Evolutionary conservation across 768 basidiomycete species (phyloP).

Genomic region (Boletus subcaerulescens): DNA sequence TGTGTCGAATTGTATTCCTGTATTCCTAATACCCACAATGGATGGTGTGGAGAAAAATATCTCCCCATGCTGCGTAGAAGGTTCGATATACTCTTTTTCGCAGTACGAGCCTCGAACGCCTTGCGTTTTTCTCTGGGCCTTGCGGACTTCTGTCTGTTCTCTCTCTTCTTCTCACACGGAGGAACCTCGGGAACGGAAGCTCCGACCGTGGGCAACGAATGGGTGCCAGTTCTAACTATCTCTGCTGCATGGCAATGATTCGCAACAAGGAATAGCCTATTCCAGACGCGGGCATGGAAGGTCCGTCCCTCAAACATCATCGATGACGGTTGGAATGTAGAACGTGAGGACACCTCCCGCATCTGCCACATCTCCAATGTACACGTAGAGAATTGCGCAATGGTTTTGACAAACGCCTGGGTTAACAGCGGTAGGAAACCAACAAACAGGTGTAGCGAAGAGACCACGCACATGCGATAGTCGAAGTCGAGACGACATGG

Average conservation of each 20-base stretch:
- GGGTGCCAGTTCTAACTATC: neutral
- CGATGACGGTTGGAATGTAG: conserved; percentile 78
- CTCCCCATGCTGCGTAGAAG: no score
- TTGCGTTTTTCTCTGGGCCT: conserved; percentile 44
- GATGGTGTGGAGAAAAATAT: no score
- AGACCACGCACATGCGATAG: conserved; percentile 72
- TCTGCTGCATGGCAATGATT: neutral
- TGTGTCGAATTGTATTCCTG: conserved; percentile 3
- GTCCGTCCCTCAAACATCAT: conserved; percentile 39
- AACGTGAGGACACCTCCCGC: conserved; percentile 85
- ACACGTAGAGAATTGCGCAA: conserved; percentile 86
- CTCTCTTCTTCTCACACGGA: conserved; percentile 39
- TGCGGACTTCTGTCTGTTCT: conserved; percentile 49
- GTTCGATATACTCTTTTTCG: conserved; percentile 25
- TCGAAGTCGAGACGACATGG: conserved; percentile 77
- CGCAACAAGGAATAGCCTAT: neutral
- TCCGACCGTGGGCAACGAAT: no score
- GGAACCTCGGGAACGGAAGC: no score
- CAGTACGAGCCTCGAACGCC: conserved; percentile 40
- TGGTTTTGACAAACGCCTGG: conserved; percentile 79
- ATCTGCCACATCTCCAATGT: conserved; percentile 76
- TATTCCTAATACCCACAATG: neutral
- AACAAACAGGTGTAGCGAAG: neutral
- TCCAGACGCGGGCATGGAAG: neutral
- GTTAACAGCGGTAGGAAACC: neutral